A percentile compares a stretch with the other conserved stretches of the same genome.
These are phyloP conservation scores for Onygena corvina DNA, from an alignment of 2,329 filamentous ascomycete genomes.

Conservation along the genomic window DNA sequence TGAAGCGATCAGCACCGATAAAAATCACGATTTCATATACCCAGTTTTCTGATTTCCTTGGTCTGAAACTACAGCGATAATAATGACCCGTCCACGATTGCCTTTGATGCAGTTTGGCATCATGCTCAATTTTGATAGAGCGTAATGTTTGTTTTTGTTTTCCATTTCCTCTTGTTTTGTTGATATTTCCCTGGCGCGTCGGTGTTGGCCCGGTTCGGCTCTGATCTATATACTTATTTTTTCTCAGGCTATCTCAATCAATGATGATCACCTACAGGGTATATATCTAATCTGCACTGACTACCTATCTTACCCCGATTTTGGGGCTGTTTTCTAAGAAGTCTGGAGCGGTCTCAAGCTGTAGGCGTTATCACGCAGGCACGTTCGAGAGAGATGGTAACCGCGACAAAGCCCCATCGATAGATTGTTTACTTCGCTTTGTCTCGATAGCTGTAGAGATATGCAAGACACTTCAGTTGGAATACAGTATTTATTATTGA, in stretches of 20 bases:
- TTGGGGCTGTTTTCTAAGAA: too few relatives aligned
- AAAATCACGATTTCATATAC: neutral
- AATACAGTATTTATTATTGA: too few relatives aligned
- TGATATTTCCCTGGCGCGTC: neutral
- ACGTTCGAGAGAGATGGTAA: too few relatives aligned
- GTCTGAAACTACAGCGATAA: neutral
- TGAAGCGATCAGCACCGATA: neutral
- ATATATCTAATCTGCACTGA: neutral
- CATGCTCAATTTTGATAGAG: neutral
- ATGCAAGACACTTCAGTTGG: too few relatives aligned
- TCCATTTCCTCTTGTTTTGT: neutral
- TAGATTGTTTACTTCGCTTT: too few relatives aligned
- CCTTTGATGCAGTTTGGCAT: neutral
- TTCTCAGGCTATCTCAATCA: neutral
- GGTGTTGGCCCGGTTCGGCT: neutral
- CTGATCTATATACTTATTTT: neutral
- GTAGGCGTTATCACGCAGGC: too few relatives aligned
- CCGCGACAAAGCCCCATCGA: too few relatives aligned
- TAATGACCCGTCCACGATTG: conserved; percentile 2
- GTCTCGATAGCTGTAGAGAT: too few relatives aligned
- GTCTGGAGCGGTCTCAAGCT: too few relatives aligned
- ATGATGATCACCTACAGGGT: neutral
- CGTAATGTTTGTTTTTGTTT: neutral
- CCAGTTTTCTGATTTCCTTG: neutral
- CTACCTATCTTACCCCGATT: neutral